Conservation (phyloP, 2,329 filamentous ascomycete species). For the Aureobasidium sp. region DNA sequence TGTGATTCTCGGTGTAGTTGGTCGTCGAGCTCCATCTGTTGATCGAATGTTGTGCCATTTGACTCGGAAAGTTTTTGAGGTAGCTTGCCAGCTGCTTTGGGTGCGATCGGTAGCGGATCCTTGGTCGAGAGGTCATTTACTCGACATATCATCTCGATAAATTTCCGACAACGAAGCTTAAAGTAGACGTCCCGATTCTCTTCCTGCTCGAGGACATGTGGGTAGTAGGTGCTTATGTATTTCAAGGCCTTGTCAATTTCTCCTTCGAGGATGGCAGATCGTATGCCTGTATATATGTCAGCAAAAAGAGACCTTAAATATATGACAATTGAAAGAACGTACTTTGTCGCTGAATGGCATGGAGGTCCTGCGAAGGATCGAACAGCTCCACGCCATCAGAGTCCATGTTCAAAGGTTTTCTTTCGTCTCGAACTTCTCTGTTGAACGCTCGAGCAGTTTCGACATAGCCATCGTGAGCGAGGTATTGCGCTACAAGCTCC, state of each 20-base stretch:
- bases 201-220: constrained; percentile 62
- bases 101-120: constrained; percentile 23
- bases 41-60: constrained; percentile 32
- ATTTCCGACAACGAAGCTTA: constrained; percentile 79
- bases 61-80: constrained; percentile 11
- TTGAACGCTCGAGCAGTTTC: constrained; percentile 87
- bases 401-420: constrained; percentile 50
- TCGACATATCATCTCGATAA: constrained; percentile 85
- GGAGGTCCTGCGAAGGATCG: constrained; percentile 70
- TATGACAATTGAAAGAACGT: constrained; percentile 29
- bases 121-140: constrained; percentile 57
- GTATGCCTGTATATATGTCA: constrained; percentile 56
- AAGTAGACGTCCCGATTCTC: constrained; percentile 77
- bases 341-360: constrained; percentile 84
- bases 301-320: not conserved
- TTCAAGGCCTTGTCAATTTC: constrained; percentile 89
- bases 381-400: constrained; percentile 45
- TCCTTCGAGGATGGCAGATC: constrained; percentile 78
- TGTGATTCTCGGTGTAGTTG: constrained; percentile 33
- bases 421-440: constrained; percentile 69
- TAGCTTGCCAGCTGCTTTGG: constrained; percentile 26
- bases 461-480: constrained; percentile 92
- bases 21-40: constrained; percentile 54
- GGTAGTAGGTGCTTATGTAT: constrained; percentile 70
- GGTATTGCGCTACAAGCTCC: constrained; percentile 75